Evolutionary conservation across 2,329 filamentous ascomycete species (phyloP).

Genomic region (Periglandula ipomoeae): DNA sequence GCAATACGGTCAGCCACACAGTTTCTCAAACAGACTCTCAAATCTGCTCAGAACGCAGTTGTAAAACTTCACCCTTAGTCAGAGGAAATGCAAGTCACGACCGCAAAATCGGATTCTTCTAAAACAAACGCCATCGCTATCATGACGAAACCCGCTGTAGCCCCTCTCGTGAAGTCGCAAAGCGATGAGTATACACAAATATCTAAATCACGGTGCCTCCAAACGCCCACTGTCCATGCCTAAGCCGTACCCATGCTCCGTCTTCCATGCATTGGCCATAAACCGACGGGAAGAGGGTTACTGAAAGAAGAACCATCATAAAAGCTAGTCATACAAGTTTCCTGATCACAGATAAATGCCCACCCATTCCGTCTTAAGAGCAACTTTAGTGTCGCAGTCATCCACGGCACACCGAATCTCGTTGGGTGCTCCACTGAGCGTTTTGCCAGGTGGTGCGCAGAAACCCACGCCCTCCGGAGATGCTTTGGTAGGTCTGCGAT

Average conservation of each 20-base stretch:
- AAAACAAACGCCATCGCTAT: not conserved
- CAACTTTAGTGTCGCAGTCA: slow-evolving; percentile 44
- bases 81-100: not conserved
- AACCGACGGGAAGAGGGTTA: not conserved
- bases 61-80: not conserved
- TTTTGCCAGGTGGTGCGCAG: slow-evolving; percentile 21
- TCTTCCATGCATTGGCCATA: not conserved
- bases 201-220: not conserved
- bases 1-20: no score
- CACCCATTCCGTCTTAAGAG: slow-evolving; percentile 48
- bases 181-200: not conserved
- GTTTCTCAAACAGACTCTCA: no score
- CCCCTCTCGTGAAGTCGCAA: not conserved
- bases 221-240: not conserved
- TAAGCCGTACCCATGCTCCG: not conserved
- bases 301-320: not conserved
- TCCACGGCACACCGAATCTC: slow-evolving; percentile 48
- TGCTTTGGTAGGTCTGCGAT: slow-evolving; percentile 34
- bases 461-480: slow-evolving; percentile 29
- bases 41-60: not conserved
- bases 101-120: not conserved
- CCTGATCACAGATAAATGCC: slow-evolving; percentile 47
- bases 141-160: not conserved
- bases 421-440: slow-evolving; percentile 12
- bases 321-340: not conserved